Evolutionary conservation across 176 grass and related monocot species (phyloP).

Genomic region (Hsuehochloa calcarea): DNA sequence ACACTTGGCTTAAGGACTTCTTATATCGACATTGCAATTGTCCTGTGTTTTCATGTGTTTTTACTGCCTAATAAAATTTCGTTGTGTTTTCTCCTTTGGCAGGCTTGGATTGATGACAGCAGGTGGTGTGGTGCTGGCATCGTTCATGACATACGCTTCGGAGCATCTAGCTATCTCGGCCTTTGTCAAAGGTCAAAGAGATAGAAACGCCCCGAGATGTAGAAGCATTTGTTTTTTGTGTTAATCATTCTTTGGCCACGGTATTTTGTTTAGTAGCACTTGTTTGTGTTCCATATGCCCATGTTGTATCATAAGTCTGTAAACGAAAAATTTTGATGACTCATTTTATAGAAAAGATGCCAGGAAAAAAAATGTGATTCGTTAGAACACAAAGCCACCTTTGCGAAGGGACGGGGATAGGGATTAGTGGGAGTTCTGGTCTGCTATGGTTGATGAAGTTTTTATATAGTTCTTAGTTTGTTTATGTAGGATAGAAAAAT

Average conservation of each 20-base stretch:
- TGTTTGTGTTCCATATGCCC: constrained; percentile 1
- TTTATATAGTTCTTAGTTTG: too few relatives aligned
- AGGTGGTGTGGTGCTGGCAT: constrained; percentile 55
- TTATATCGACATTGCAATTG: background rate
- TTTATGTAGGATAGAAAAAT: too few relatives aligned
- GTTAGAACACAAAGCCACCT: background rate
- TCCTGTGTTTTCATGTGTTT: constrained; percentile 7
- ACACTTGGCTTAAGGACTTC: background rate
- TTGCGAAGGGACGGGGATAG: background rate
- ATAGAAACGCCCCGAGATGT: constrained; percentile 40
- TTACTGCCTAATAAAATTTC: background rate
- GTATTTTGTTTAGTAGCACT: background rate
- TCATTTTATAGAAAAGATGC: constrained; percentile 8
- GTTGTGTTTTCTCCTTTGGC: constrained; percentile 29
- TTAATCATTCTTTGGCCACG: background rate
- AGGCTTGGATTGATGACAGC: constrained; percentile 72
- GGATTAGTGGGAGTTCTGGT: too few relatives aligned
- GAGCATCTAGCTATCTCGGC: constrained; percentile 73
- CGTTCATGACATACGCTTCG: constrained; percentile 74
- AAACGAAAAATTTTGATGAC: background rate
- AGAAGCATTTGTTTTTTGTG: constrained; percentile 38
- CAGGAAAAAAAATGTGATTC: background rate
- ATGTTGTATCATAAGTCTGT: constrained; percentile 49
- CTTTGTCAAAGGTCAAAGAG: constrained; percentile 63
- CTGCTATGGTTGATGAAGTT: too few relatives aligned